Base-by-base conservation (phyloP, 225 moss, liverwort and hornwort genomes). In the Bryum argenteum region DNA sequence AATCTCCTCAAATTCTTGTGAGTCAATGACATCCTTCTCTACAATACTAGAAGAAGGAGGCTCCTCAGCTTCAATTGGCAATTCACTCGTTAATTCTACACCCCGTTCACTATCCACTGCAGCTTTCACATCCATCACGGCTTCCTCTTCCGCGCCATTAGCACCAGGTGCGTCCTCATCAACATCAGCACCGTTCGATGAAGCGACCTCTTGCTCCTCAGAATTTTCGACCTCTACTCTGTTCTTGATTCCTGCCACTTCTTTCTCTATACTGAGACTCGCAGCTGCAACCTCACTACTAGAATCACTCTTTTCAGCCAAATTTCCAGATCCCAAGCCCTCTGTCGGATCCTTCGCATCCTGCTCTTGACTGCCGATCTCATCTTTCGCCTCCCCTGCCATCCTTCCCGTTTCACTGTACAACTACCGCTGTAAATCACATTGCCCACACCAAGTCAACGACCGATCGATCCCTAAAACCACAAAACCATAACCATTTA, bases 361-460 rank as follows among this genome's bases (percentile, higher is more conserved):
- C 23, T 65, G 72, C 41, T 50, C 55, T 28, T 47, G 61, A 10
- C 71, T 62, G 45, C 45, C 71, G 48, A 83, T 70, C 79, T 70
- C 79, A 55, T 61, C 70, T 50, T 61, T 73, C n/a, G 54, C 37
- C 52, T 45, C 41, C 58, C 59, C 54, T 20, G 69, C 83, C 83
- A 83, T 83, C 54, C 56, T 77, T 41, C 70, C 57, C 63, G 20
- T 0, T 71, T 52, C 71, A 67, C 67, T 67, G 45, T 24, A 63
- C 61, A 66, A 53, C 80, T 74, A 71, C 54, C 77, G 17, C 80
- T 80, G 70, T 2, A 62, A 72, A 41, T 74, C 58, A 67, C 80
- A 84, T 84, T 80, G 39, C 55, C 18, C 66, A 21, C 28, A 43
- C 14, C 66, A 45, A 51, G 55, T 71, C 75, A 82, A 51, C 51